Conservation (phyloP, 2,329 filamentous ascomycete species). For the Exserohilum rostratum region DNA sequence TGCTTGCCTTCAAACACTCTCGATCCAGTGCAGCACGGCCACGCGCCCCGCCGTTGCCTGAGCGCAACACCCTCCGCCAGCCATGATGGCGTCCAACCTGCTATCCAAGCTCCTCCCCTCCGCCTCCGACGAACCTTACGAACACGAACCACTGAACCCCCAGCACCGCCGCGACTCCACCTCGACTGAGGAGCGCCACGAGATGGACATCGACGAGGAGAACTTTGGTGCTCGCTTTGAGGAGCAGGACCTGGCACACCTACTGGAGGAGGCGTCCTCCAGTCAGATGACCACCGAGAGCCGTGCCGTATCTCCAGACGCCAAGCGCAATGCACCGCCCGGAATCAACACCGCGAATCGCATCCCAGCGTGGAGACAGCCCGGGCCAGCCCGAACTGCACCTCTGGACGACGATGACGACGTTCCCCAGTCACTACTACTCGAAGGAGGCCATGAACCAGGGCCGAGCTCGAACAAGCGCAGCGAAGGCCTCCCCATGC, state of each 20-base stretch:
- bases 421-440: conserved; percentile 66
- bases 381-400: conserved; percentile 23
- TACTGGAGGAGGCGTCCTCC: conserved; percentile 58
- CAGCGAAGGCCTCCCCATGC: conserved; percentile 46
- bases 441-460: conserved; percentile 58
- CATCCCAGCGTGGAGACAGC: conserved; percentile 48
- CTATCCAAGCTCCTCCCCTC: conserved; percentile 60
- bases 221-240: conserved; percentile 58
- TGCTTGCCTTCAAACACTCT: conserved; percentile 5
- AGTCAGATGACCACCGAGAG: conserved; percentile 57
- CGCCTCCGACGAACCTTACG: conserved; percentile 54
- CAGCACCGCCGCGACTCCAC: conserved; percentile 30
- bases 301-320: conserved; percentile 44
- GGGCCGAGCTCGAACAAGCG: conserved; percentile 25
- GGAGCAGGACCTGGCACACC: conserved; percentile 63
- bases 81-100: conserved; percentile 60
- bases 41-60: conserved; percentile 39
- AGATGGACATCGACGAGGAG: conserved; percentile 58
- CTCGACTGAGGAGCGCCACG: conserved; percentile 52
- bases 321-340: conserved; percentile 35
- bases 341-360: conserved; percentile 39
- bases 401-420: conserved; percentile 56
- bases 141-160: conserved; percentile 45
- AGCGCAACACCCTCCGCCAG: conserved; percentile 18
- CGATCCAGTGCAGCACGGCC: conserved; percentile 20